Percentiles rank a stretch among this genome's conserved stretches.
phyloP scores from a whole-genome alignment of 2,329 filamentous ascomycete genomes.

The Microsporum canis region DNA sequence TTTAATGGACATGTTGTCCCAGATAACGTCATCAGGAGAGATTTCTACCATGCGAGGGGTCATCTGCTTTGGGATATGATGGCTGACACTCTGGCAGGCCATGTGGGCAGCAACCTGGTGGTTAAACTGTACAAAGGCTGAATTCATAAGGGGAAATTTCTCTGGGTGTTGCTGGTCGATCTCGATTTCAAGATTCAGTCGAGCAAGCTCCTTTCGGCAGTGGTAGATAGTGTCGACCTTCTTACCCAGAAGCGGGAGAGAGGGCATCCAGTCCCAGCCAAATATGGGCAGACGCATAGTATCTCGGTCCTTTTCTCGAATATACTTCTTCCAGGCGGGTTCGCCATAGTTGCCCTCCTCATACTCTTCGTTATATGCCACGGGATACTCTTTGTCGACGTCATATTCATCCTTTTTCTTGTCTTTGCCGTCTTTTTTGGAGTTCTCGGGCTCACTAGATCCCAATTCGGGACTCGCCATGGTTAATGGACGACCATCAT shows the following conservation, averaged over 20 bases:
- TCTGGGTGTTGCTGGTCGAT: constrained; percentile 76
- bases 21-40: constrained; percentile 80
- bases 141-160: constrained; percentile 83
- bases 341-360: constrained; percentile 51
- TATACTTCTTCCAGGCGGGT: constrained; percentile 69
- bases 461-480: constrained; percentile 20
- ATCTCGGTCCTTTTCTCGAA: constrained; percentile 70
- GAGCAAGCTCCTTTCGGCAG: constrained; percentile 74
- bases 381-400: constrained; percentile 43
- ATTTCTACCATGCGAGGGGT: constrained; percentile 85
- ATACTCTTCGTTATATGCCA: constrained; percentile 52
- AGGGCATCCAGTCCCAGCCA: constrained; percentile 57
- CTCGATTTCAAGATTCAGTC: constrained; percentile 85
- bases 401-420: constrained; percentile 13
- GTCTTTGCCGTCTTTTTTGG: not conserved
- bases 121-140: constrained; percentile 97
- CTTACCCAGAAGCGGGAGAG: constrained; percentile 65
- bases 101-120: constrained; percentile 95
- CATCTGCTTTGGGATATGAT: constrained; percentile 91
- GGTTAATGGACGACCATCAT: constrained; percentile 29
- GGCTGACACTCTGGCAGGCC: constrained; percentile 85
- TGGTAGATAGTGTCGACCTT: constrained; percentile 95
- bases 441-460: not conserved
- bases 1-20: constrained; percentile 91
- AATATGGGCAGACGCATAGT: constrained; percentile 65